Evolutionary conservation across 768 basidiomycete genomes (phyloP), one percentile per base, ranked within the genome.

Genomic region (Tulasnella sp.): DNA sequence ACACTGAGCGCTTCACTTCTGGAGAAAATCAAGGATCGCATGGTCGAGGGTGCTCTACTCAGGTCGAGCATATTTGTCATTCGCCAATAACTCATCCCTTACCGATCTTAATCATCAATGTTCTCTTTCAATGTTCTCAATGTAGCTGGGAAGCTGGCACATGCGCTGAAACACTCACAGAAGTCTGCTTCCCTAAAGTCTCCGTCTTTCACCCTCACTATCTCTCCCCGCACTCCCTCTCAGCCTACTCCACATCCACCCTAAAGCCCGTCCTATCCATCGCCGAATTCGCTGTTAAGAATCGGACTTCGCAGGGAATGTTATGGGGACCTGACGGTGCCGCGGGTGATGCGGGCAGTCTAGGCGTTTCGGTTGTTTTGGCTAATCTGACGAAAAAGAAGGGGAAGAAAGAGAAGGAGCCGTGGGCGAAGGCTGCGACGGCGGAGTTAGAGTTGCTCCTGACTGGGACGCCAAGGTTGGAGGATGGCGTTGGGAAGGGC

Each of bases 81-180:
- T 38, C 5, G n/a, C n/a, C n/a, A n/a, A n/a, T n/a, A n/a, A n/a
- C n/a, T n/a, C n/a, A n/a, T n/a, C n/a, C n/a, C n/a, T n/a, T n/a
- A n/a, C n/a, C n/a, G n/a, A n/a, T 38, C 15, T 38, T 38, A 15
- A 38, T 38, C 34, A 7, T 38, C 34, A 38, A 5, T 7, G 15
- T 15, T 38, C 34, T 15, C 15, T 38, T 15, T 7, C 15, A 15
- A 5, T 38, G 5, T 5, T 38, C 15, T 7, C 34, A 38, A 38
- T 15, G 23, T 60, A 66, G 65, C 11, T 69, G 68, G 68, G 65
- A 64, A 27, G 60, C 58, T 30, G 68, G 68, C 13, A 69, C 47
- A 24, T 24, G 43, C 17, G 23, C 58, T 10, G 52, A 69, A 49
- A 67, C 68, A 9, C 48, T 70, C 2, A 61, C 66, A 21, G 70